Base-by-base conservation (phyloP, 768 basidiomycete species). In the Tulasnella sp. region DNA sequence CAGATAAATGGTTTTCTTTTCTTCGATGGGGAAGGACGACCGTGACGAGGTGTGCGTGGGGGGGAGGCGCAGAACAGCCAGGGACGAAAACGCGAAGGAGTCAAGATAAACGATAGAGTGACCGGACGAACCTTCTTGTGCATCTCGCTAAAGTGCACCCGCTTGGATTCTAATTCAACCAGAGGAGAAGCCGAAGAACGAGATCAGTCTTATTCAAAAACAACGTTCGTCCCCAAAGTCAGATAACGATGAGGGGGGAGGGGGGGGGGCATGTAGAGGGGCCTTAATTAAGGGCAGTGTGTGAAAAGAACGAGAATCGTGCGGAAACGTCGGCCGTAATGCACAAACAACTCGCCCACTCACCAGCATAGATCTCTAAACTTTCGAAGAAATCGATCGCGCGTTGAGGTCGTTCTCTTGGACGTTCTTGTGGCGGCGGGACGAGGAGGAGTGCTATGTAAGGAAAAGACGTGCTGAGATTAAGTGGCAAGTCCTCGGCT, bases 1-100 rank as follows among this genome's bases (percentile, higher is more conserved):
- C 87, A 69, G 19, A 77, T 76, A 29, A 87, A 73, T 1, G 85
- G 73, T 1, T 8, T 52, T 5, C 24, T n/a, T n/a, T 52, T 29
- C 8, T 25, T 19, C 4, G 3, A 30, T 53, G 29, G 48, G 15
- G 22, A 49, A 25, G 25, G 17, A 21, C 45, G 48, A n/a, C 25
- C 7, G 48, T 49, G 7, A 8, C 30, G 48, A 25, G 48, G 25
- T 17, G 48, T 24, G 48, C 50, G 27, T 15, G 50, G 24, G 50
- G 50, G 29, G 50, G 8, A 17, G 15, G 29, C 21, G 29, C 3
- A 27, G 29, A 50, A 27, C 25, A 31, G 38, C 5, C 10, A 31
- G 3, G 50, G 50, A 21, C 25, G 29, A 30, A 31, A 34, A 1
- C 11, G 38, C 21, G 27, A 31, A 21, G 3, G 2, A 25, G 41